These are phyloP conservation scores for Diplocarpon rosae DNA, from an alignment of 2,329 filamentous ascomycete genomes.

Conservation along the genomic window DNA sequence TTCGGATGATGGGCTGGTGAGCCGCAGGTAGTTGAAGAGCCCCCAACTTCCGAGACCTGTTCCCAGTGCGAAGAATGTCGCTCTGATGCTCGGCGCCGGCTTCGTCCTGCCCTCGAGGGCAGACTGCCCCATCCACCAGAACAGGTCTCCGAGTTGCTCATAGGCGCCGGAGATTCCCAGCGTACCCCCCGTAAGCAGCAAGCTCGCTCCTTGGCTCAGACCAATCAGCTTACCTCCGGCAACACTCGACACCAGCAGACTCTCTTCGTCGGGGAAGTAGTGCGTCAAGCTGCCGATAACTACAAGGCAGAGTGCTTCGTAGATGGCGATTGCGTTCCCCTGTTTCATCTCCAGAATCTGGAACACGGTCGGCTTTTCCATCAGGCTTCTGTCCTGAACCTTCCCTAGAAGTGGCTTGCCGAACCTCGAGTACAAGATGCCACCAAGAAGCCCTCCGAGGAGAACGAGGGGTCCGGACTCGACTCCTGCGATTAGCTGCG, in stretches of 20 bases:
- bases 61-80: constrained; percentile 40
- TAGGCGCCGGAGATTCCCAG: constrained; percentile 52
- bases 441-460: constrained; percentile 43
- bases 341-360: constrained; percentile 9
- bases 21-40: constrained; percentile 4
- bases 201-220: constrained; percentile 43
- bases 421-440: constrained; percentile 33
- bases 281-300: constrained; percentile 6
- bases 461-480: constrained; percentile 32
- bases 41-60: constrained; percentile 36
- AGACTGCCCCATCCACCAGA: constrained; percentile 29
- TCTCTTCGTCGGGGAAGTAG: constrained; percentile 3
- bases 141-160: constrained; percentile 46
- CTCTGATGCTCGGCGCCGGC: constrained; percentile 5
- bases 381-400: neutral
- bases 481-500: constrained; percentile 37
- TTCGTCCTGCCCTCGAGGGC: neutral
- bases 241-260: constrained; percentile 17
- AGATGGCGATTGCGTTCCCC: constrained; percentile 8
- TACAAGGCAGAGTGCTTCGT: constrained; percentile 13
- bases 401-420: neutral
- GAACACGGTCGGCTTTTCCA: constrained; percentile 15
- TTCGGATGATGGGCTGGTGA: constrained; percentile 13
- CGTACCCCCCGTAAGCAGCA: constrained; percentile 40
- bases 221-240: constrained; percentile 49